Evolutionary conservation across 176 grass and related monocot genomes (phyloP).

Genomic region (Paspalum notatum): DNA sequence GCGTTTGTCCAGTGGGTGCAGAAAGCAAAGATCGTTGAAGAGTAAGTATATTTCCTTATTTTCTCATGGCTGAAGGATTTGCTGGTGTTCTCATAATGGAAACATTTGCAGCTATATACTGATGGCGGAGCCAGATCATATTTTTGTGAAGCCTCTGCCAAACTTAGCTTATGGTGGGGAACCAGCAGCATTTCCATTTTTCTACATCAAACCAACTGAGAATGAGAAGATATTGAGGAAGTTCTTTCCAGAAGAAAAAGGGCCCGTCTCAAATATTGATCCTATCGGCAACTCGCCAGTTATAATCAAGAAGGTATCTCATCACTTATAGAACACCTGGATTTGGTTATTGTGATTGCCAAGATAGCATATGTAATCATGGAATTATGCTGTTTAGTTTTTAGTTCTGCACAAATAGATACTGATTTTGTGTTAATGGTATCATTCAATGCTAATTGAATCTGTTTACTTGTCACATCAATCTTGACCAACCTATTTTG

Average conservation of each 20-base stretch:
- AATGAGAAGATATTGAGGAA: constrained; percentile 91
- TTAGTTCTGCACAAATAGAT: background rate
- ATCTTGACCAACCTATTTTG: constrained; percentile 8
- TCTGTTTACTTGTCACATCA: background rate
- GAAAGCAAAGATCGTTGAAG: constrained; percentile 72
- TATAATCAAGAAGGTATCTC: constrained; percentile 90
- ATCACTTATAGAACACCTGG: constrained; percentile 2
- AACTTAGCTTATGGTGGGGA: constrained; percentile 75
- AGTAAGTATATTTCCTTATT: constrained; percentile 57
- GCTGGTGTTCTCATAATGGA: constrained; percentile 28
- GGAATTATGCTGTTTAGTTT: background rate
- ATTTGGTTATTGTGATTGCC: background rate
- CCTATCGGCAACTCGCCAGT: constrained; percentile 97
- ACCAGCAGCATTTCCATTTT: constrained; percentile 84
- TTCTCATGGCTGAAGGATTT: background rate
- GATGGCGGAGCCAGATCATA: constrained; percentile 98
- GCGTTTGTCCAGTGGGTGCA: constrained; percentile 96
- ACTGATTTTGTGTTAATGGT: background rate
- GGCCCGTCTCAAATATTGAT: constrained; percentile 82
- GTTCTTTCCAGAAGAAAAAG: constrained; percentile 87
- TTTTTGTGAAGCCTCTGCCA: constrained; percentile 94
- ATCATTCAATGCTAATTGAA: constrained; percentile 19
- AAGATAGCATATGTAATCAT: constrained; percentile 23
- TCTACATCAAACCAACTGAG: constrained; percentile 91
- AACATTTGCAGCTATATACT: constrained; percentile 82